These are phyloP conservation scores for Meyerozyma smithsonii DNA, from an alignment of 1,139 yeast genomes.

Conservation along the genomic window DNA sequence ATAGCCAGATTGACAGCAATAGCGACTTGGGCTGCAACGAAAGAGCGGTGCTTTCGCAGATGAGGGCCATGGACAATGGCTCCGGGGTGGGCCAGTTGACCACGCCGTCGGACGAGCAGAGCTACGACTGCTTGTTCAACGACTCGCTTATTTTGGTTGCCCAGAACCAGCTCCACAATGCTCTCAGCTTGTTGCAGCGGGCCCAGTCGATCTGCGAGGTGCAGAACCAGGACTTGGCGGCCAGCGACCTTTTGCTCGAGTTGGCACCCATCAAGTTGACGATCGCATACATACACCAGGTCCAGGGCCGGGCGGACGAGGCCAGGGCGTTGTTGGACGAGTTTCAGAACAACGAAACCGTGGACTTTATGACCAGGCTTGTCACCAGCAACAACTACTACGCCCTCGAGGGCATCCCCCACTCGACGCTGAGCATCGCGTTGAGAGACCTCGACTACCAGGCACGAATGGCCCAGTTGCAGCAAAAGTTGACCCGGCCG, in stretches of 20 bases:
- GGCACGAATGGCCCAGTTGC: slow-evolving; percentile 27
- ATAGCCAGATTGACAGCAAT: slow-evolving; percentile 29
- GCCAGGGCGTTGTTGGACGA: slow-evolving; percentile 36
- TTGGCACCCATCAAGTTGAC: slow-evolving; percentile 65
- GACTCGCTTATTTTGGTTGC: slow-evolving; percentile 55
- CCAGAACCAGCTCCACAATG: slow-evolving; percentile 34
- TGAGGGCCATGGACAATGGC: slow-evolving; percentile 17
- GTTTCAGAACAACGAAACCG: slow-evolving; percentile 18
- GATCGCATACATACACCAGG: slow-evolving; percentile 58
- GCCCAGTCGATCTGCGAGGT: slow-evolving; percentile 43
- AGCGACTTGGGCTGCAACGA: slow-evolving; percentile 67
- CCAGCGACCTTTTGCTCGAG: slow-evolving; percentile 42
- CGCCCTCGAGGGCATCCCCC: slow-evolving; percentile 14
- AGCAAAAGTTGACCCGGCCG: slow-evolving; percentile 38
- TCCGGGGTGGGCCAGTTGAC: slow-evolving; percentile 7
- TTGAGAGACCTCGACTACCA: slow-evolving; percentile 44
- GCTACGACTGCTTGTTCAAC: slow-evolving; percentile 54
- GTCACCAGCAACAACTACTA: slow-evolving; percentile 32
- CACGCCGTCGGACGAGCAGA: slow-evolving; percentile 12
- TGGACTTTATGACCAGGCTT: slow-evolving; percentile 29
- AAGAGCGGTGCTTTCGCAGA: slow-evolving; percentile 62
- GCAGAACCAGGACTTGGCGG: slow-evolving; percentile 36
- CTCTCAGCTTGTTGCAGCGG: slow-evolving; percentile 44
- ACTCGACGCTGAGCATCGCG: slow-evolving; percentile 28
- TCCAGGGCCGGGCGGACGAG: slow-evolving; percentile 37